Base-by-base conservation (phyloP, 2,329 filamentous ascomycete species). In the Aspergillus tubingensis region DNA sequence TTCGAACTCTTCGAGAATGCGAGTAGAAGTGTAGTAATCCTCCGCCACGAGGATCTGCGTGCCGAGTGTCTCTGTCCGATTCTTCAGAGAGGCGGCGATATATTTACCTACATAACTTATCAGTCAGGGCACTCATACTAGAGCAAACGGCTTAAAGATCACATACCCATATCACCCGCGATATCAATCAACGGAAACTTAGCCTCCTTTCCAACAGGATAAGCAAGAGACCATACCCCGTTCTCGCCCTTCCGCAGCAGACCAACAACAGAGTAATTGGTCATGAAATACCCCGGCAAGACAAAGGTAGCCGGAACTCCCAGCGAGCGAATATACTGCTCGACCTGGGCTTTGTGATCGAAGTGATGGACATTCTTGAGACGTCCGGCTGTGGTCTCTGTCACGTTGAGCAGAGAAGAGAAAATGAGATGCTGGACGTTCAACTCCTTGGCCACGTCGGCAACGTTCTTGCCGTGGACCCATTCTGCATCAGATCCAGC, bases 161-260 rank as follows among this genome's bases (percentile, higher is more conserved):
- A 51, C 60, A 10, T 54, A 62, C 64, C 64, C 21, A 60, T 43
- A 50, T 66, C 64, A 5, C 17, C 65, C 1, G 70, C 71, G 23
- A 77, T 76, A 57, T 82, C 80, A 59, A 85, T 73, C 41, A 80
- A 68, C 0, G 82, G 81, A 3, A 83, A 58, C 41, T 70, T 65
- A 0, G 74, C 67, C 8, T 70, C 67, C 41, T 71, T 61, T 4
- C 67, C 63, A 61, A 67, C 13, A 59, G 69, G 72, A 17, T 68
- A 63, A 3, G 61, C 67, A 57, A 69, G 62, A 10, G 56, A 74
- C 72, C 54, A 72, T 1, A 51, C 44, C 60, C 67, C 76, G 2
- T 71, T 65, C 3, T 67, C 70, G n/a, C 44, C 51, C 57, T 68
- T 69, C 1, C 72, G 72, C 6, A 72, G 61, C 62, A 75, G 66